These are phyloP conservation scores for Guadua angustifolia DNA, from an alignment of 176 grass and related monocot species.

Conservation along the genomic window DNA sequence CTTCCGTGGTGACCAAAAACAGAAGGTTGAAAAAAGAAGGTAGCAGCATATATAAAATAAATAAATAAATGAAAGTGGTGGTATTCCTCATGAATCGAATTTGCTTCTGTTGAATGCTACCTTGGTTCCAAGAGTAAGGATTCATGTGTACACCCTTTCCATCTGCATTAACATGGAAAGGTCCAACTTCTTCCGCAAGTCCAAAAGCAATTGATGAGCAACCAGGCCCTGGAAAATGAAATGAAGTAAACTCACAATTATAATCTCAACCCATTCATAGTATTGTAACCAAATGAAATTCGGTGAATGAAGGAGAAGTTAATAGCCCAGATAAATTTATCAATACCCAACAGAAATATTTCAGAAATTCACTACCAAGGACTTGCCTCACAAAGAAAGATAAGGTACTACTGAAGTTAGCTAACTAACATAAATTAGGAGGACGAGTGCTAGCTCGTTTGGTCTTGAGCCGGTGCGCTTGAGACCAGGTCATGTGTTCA, in stretches of 20 bases:
- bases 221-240: constrained; percentile 69
- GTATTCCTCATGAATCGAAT: background rate
- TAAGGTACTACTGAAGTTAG: background rate
- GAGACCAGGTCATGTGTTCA: no score
- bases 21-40: background rate
- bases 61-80: background rate
- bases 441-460: no score
- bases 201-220: constrained; percentile 98
- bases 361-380: background rate
- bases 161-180: constrained; percentile 91
- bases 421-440: background rate
- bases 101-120: constrained; percentile 41
- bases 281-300: background rate
- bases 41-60: constrained; percentile 17
- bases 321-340: background rate
- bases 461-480: no score
- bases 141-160: constrained; percentile 82
- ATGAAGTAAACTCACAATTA: background rate
- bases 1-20: no score
- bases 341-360: background rate
- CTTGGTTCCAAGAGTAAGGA: constrained; percentile 97
- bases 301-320: background rate
- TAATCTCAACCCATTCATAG: background rate
- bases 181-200: constrained; percentile 87
- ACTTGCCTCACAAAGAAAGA: background rate